These are phyloP conservation scores for Boletus patriciae DNA, from an alignment of 768 basidiomycete genomes.

Conservation along the genomic window DNA sequence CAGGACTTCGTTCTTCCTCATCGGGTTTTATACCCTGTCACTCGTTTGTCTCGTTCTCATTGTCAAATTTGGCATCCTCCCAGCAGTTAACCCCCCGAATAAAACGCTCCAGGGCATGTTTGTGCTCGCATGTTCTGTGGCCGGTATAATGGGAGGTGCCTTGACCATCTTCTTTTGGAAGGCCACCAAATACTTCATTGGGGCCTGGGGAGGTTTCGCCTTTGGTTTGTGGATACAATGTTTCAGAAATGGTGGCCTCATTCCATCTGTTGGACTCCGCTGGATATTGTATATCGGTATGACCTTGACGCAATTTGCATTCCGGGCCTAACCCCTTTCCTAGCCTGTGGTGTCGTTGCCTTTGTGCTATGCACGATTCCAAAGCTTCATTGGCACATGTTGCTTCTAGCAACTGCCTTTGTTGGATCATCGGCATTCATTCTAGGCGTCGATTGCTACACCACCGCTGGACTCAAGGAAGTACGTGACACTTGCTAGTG, in stretches of 20 bases:
- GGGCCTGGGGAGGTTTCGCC: constrained; percentile 69
- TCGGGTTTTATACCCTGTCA: constrained; percentile 86
- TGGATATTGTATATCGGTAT: constrained; percentile 90
- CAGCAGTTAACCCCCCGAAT: constrained; percentile 79
- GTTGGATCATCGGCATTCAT: constrained; percentile 91
- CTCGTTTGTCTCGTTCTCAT: constrained; percentile 87
- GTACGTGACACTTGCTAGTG: constrained; percentile 38
- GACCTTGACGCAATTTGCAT: constrained; percentile 21
- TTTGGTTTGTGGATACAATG: constrained; percentile 86
- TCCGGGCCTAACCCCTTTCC: constrained; percentile 14
- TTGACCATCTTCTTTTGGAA: constrained; percentile 94
- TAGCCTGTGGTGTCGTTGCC: constrained; percentile 71
- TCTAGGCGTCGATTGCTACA: constrained; percentile 91
- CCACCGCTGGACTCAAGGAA: constrained; percentile 91
- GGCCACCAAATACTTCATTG: constrained; percentile 75
- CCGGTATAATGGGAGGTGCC: constrained; percentile 81
- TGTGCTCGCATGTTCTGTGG: constrained; percentile 76
- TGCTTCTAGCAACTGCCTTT: constrained; percentile 83
- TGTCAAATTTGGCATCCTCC: constrained; percentile 81
- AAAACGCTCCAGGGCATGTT: constrained; percentile 85
- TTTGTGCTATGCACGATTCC: constrained; percentile 85
- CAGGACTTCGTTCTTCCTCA: constrained; percentile 93
- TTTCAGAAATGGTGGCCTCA: constrained; percentile 79
- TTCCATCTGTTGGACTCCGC: constrained; percentile 71
- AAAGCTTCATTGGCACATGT: constrained; percentile 81